Conservation (phyloP, 2,329 filamentous ascomycete genomes). For the Huntiella bhutanensis region DNA sequence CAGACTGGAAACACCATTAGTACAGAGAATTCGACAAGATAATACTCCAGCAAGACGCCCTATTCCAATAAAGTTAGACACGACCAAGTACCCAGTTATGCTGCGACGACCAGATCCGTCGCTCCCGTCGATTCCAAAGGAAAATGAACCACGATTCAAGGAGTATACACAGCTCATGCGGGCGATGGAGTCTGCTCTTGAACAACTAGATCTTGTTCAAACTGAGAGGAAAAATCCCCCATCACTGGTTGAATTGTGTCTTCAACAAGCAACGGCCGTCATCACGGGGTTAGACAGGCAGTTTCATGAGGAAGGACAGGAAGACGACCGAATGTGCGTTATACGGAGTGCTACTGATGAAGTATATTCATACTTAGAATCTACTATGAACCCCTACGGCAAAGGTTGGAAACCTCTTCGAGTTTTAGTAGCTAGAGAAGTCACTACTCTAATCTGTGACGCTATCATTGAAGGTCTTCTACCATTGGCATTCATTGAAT, state of each 20-base stretch:
- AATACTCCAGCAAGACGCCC: constrained; percentile 4
- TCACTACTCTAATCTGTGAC: constrained; percentile 16
- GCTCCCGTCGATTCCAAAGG: no score
- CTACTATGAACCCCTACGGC: constrained; percentile 14
- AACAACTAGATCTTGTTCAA: background rate
- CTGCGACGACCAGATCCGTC: no score
- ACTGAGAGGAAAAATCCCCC: background rate
- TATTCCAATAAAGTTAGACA: no score
- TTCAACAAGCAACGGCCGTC: constrained; percentile 14
- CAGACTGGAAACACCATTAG: constrained; percentile 17
- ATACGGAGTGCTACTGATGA: constrained; percentile 13
- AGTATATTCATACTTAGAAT: constrained; percentile 20
- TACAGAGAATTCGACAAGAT: constrained; percentile 15
- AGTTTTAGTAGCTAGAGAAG: constrained; percentile 19
- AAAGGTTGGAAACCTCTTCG: constrained; percentile 20
- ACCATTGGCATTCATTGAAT: constrained; percentile 11
- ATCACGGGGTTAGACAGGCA: constrained; percentile 3
- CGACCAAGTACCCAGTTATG: no score
- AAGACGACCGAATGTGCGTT: constrained; percentile 15
- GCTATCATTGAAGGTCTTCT: constrained; percentile 19
- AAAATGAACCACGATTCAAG: constrained; percentile 1
- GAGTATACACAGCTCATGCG: constrained; percentile 9
- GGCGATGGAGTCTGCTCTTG: constrained; percentile 2
- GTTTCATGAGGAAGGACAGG: constrained; percentile 14
- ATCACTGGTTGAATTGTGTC: constrained; percentile 21